A percentile compares a stretch with the other conserved stretches of the same genome.
These are phyloP conservation scores for Sparassis latifolia DNA, from an alignment of 1,284 basidiomycete species.

Conservation along the genomic window DNA sequence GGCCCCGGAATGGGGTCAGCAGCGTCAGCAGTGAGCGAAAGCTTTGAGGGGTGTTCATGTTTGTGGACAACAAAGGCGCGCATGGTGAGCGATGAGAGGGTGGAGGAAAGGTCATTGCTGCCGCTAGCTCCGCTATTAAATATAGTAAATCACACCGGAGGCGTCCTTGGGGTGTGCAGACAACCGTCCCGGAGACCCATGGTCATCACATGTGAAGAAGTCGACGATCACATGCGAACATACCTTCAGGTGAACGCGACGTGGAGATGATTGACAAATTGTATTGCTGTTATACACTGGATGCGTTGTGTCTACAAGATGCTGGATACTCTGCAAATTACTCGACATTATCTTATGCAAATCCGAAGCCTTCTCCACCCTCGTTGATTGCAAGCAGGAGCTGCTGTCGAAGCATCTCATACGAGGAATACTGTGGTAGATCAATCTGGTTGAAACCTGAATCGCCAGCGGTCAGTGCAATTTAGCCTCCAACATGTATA, in stretches of 20 bases:
- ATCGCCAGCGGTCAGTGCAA: slow-evolving; percentile 2
- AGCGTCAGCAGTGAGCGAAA: slow-evolving; percentile 49
- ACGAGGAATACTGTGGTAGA: slow-evolving; percentile 85
- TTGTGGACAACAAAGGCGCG: slow-evolving; percentile 73
- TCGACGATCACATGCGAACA: not conserved
- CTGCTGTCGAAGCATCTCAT: slow-evolving; percentile 89
- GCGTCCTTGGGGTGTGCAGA: too few relatives aligned
- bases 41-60: slow-evolving; percentile 69
- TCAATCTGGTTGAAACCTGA: slow-evolving; percentile 84
- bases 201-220: too few relatives aligned
- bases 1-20: slow-evolving; percentile 51
- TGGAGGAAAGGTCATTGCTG: not conserved
- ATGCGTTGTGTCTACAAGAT: not conserved
- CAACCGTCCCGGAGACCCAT: too few relatives aligned
- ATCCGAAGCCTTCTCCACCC: slow-evolving; percentile 89
- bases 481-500: slow-evolving; percentile 17
- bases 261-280: not conserved
- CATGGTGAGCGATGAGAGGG: slow-evolving; percentile 39
- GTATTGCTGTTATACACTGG: not conserved
- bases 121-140: too few relatives aligned
- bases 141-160: too few relatives aligned
- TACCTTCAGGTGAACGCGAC: too few relatives aligned
- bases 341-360: slow-evolving; percentile 39
- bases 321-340: not conserved
- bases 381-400: slow-evolving; percentile 88